A percentile compares a stretch with the other conserved stretches of the same genome.
phyloP scores from a whole-genome alignment of 306 rosid species.

The Argentina anserina region DNA sequence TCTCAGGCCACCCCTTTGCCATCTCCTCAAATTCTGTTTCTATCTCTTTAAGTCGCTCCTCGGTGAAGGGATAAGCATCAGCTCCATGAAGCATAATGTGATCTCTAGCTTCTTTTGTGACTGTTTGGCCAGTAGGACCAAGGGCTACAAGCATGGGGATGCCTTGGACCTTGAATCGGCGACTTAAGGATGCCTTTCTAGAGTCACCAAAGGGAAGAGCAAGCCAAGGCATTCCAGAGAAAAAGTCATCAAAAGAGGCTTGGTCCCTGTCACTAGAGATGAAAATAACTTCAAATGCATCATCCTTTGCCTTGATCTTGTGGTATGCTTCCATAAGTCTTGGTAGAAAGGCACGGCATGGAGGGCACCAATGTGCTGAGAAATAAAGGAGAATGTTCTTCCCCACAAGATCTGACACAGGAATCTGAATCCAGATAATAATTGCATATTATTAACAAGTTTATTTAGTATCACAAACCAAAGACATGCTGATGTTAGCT shows the following conservation, averaged over 20 bases:
- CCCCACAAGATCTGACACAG: conserved; percentile 60
- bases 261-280: conserved; percentile 72
- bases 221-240: conserved; percentile 75
- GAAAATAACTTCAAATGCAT: conserved; percentile 62
- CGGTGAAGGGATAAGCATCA: conserved; percentile 68
- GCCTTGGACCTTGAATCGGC: conserved; percentile 53
- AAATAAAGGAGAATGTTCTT: conserved; percentile 71
- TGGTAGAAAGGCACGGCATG: conserved; percentile 74
- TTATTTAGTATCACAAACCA: background rate
- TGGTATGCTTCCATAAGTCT: conserved; percentile 55
- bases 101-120: conserved; percentile 49
- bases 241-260: conserved; percentile 53
- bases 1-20: conserved; percentile 70
- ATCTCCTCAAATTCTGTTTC: conserved; percentile 43
- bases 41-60: conserved; percentile 42
- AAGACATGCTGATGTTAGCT: background rate
- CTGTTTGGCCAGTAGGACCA: conserved; percentile 59
- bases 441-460: background rate
- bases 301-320: conserved; percentile 53
- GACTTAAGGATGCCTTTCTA: conserved; percentile 53
- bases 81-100: conserved; percentile 48
- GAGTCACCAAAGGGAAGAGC: conserved; percentile 74
- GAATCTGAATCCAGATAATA: conserved; percentile 41
- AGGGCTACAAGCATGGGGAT: conserved; percentile 65
- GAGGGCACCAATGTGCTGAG: conserved; percentile 87